phyloP scores from a whole-genome alignment of 169 alveolate genomes.

The Plasmodium yoelii region DNA sequence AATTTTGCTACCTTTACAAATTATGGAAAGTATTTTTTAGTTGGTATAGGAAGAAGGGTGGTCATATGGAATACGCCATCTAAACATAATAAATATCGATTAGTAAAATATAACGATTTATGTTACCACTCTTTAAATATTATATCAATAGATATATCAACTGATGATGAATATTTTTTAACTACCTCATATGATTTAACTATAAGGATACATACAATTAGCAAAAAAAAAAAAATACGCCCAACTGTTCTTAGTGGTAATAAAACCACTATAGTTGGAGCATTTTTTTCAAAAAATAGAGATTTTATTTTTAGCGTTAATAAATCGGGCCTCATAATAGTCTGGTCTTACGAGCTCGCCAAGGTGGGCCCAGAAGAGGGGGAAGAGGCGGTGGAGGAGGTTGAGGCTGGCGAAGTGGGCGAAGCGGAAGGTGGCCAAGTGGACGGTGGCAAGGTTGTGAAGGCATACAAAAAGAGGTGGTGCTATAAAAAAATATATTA shows the following conservation, averaged over 20 bases:
- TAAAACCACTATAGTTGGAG: slow-evolving; percentile 86
- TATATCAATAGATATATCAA: slow-evolving; percentile 85
- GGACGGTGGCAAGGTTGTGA: no score
- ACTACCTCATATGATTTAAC: slow-evolving; percentile 89
- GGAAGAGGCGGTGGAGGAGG: slow-evolving; percentile 3
- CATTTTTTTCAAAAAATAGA: slow-evolving; percentile 86
- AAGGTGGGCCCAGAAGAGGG: background rate
- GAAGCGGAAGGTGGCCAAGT: no score
- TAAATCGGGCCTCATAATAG: slow-evolving; percentile 87
- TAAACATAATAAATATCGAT: slow-evolving; percentile 78
- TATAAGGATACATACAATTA: slow-evolving; percentile 87
- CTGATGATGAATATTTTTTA: slow-evolving; percentile 79
- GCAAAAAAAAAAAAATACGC: slow-evolving; percentile 78
- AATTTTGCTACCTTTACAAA: slow-evolving; percentile 82
- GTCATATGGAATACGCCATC: slow-evolving; percentile 84
- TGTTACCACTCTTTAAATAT: slow-evolving; percentile 86
- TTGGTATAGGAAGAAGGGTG: slow-evolving; percentile 79
- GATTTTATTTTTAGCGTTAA: slow-evolving; percentile 86
- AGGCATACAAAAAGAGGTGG: slow-evolving; percentile 72
- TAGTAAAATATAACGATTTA: slow-evolving; percentile 83
- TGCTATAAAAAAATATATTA: slow-evolving; percentile 80
- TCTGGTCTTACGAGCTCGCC: slow-evolving; percentile 80
- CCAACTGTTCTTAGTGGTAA: slow-evolving; percentile 87
- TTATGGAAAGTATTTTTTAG: slow-evolving; percentile 78
- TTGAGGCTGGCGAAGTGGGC: slow-evolving; percentile 13